Percentiles rank a stretch among this genome's conserved stretches.
Evolutionary conservation across 192 early-diverging fungal genomes (phyloP).

Genomic region (Podila clonocystis): DNA sequence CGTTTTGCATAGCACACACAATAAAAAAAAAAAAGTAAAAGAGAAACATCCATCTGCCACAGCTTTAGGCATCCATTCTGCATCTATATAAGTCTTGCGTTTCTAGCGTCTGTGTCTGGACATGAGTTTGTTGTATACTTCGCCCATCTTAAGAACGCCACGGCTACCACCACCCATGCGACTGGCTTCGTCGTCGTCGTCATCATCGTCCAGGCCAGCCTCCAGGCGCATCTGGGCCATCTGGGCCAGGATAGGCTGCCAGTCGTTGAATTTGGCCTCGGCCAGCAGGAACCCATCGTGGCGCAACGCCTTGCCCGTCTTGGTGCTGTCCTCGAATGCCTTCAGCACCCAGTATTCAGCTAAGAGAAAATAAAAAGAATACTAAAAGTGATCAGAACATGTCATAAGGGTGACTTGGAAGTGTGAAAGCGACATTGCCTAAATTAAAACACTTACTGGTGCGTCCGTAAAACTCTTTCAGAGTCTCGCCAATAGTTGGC

Average conservation of each 20-base stretch:
- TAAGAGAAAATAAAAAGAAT: not conserved
- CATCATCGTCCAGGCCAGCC: constrained; percentile 51
- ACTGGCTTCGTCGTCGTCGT: constrained; percentile 27
- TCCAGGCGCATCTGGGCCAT: constrained; percentile 56
- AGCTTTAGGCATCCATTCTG: too few species aligned
- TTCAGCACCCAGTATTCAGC: constrained; percentile 56
- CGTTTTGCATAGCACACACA: not conserved
- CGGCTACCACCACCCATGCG: constrained; percentile 30
- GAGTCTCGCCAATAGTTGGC: constrained; percentile 52
- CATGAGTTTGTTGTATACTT: constrained; percentile 50
- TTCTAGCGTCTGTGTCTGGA: constrained; percentile 41
- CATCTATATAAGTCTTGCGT: too few species aligned
- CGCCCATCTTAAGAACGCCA: constrained; percentile 43
- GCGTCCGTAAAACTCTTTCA: constrained; percentile 59
- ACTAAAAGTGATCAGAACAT: not conserved
- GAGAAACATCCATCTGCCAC: not conserved
- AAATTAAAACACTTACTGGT: constrained; percentile 47
- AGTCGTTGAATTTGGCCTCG: constrained; percentile 54
- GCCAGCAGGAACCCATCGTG: constrained; percentile 58
- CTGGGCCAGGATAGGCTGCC: constrained; percentile 55
- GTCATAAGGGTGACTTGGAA: not conserved
- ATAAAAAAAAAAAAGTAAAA: not conserved
- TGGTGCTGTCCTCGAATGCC: constrained; percentile 52
- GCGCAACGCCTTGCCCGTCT: constrained; percentile 56
- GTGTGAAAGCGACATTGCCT: not conserved